Conservation (phyloP, 495 filamentous ascomycete genomes). For the Hypoxylon perforatum region DNA sequence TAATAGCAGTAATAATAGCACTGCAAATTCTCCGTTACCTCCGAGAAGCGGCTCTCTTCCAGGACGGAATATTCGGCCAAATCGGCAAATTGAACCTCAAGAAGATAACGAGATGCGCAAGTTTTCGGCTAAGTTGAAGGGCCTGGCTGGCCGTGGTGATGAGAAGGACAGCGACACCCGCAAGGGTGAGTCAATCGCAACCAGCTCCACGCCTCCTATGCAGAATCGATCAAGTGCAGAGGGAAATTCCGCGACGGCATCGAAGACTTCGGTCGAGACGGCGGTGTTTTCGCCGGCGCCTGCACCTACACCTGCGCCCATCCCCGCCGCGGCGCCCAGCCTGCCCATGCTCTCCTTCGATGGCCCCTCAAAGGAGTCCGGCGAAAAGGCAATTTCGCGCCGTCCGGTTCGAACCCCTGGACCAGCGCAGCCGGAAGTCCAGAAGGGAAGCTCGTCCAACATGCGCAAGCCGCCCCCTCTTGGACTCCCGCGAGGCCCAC, state of each 20-base stretch:
- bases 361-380: slow-evolving; percentile 39
- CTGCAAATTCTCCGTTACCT: slow-evolving; percentile 31
- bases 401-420: slow-evolving; percentile 33
- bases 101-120: slow-evolving; percentile 39
- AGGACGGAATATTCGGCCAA: slow-evolving; percentile 43
- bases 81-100: slow-evolving; percentile 24
- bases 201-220: background rate
- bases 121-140: slow-evolving; percentile 28
- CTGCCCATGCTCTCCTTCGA: slow-evolving; percentile 17
- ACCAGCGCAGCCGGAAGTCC: slow-evolving; percentile 20
- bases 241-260: background rate
- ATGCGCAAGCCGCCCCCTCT: slow-evolving; percentile 14
- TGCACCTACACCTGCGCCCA: slow-evolving; percentile 9
- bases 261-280: slow-evolving; percentile 20
- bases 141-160: slow-evolving; percentile 22
- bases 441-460: slow-evolving; percentile 35
- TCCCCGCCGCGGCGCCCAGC: slow-evolving; percentile 13
- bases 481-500: slow-evolving; percentile 31
- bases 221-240: slow-evolving; percentile 9
- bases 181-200: background rate
- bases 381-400: slow-evolving; percentile 26
- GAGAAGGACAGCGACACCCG: slow-evolving; percentile 5
- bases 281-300: slow-evolving; percentile 1
- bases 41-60: slow-evolving; percentile 42
- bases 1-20: slow-evolving; percentile 8